These are phyloP conservation scores for Kazachstania sp. DNA, from an alignment of 1,139 yeast genomes.

Conservation along the genomic window DNA sequence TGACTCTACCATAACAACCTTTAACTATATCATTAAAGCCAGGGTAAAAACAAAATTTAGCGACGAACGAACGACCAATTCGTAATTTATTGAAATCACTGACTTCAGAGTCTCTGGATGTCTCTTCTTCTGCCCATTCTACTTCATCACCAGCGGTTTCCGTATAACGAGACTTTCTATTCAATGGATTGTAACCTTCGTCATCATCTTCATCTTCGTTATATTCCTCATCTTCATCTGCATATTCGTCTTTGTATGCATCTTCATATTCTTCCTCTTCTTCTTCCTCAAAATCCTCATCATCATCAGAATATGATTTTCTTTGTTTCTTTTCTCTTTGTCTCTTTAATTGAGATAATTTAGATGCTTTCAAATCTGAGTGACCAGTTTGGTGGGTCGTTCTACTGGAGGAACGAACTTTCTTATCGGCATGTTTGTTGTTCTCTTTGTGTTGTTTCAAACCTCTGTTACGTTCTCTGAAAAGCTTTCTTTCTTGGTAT, in stretches of 20 bases:
- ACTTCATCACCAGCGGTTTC: slow-evolving; percentile 35
- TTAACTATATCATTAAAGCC: slow-evolving; percentile 61
- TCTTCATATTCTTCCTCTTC: slow-evolving; percentile 10
- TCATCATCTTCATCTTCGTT: slow-evolving; percentile 35
- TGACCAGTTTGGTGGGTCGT: slow-evolving; percentile 29
- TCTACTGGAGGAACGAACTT: slow-evolving; percentile 29
- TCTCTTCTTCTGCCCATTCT: slow-evolving; percentile 38
- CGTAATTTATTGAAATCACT: slow-evolving; percentile 61
- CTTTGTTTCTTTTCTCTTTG: slow-evolving; percentile 62
- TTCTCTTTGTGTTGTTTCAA: slow-evolving; percentile 40
- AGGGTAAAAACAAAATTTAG: slow-evolving; percentile 73
- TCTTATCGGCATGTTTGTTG: slow-evolving; percentile 30
- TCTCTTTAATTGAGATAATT: slow-evolving; percentile 73
- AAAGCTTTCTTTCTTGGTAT: slow-evolving; percentile 69
- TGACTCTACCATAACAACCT: slow-evolving; percentile 75
- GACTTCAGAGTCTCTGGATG: slow-evolving; percentile 36
- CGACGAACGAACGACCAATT: slow-evolving; percentile 68
- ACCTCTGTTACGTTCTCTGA: slow-evolving; percentile 69
- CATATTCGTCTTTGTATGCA: slow-evolving; percentile 1
- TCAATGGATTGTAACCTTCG: slow-evolving; percentile 32
- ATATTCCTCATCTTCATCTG: slow-evolving; percentile 29
- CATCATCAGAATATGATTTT: slow-evolving; percentile 32
- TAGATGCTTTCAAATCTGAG: slow-evolving; percentile 41
- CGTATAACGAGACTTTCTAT: slow-evolving; percentile 25
- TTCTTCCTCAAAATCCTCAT: slow-evolving; percentile 33